phyloP scores from a whole-genome alignment of 176 grass and related monocot genomes.

The Oryza coarctata region DNA sequence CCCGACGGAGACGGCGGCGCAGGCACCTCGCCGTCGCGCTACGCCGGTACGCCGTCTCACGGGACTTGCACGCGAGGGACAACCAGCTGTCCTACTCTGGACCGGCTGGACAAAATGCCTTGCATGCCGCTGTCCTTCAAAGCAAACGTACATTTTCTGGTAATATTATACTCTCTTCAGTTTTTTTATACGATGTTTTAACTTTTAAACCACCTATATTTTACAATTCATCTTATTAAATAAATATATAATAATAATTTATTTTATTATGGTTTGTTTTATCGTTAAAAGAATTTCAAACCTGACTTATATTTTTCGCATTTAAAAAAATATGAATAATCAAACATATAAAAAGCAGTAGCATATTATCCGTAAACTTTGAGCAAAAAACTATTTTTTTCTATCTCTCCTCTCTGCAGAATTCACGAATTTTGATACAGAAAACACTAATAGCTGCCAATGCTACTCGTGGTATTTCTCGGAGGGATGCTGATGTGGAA shows the following conservation, averaged over 20 bases:
- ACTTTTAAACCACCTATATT: too few species aligned
- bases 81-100: conserved; percentile 19
- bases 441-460: conserved; percentile 7
- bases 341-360: too few species aligned
- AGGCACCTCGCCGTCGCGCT: conserved; percentile 27
- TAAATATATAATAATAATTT: too few species aligned
- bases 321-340: too few species aligned
- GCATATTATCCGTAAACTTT: neutral
- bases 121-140: conserved; percentile 27
- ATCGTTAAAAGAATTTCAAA: too few species aligned
- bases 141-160: too few species aligned
- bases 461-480: neutral
- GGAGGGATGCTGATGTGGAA: neutral
- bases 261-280: too few species aligned
- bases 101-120: conserved; percentile 25
- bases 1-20: neutral
- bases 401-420: conserved; percentile 6
- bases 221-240: too few species aligned
- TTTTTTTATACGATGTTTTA: too few species aligned
- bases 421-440: conserved; percentile 26
- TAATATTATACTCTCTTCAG: too few species aligned
- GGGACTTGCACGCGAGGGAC: conserved; percentile 3
- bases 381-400: neutral
- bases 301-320: too few species aligned
- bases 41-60: neutral